Evolutionary conservation across 169 alveolate genomes (phyloP).

Genomic region (Plasmodium gaboni): DNA sequence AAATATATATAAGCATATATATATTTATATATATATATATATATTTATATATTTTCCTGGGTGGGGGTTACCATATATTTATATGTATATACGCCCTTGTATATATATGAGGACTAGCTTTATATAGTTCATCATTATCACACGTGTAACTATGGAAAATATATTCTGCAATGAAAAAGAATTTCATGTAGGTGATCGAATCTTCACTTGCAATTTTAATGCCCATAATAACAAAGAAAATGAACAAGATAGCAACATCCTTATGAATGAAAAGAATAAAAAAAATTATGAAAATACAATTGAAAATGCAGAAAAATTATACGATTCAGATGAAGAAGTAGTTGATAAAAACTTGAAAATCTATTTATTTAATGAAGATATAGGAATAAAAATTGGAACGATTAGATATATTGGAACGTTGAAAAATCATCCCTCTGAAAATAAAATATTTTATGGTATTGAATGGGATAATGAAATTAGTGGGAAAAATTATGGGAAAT

Average conservation of each 20-base stretch:
- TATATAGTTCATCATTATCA: background rate
- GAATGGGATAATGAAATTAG: conserved; percentile 54
- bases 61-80: background rate
- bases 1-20: conserved; percentile 1
- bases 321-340: background rate
- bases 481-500: conserved; percentile 58
- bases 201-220: conserved; percentile 50
- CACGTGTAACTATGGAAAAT: conserved; percentile 34
- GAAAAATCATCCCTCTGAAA: conserved; percentile 38
- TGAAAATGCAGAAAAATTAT: background rate
- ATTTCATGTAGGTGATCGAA: conserved; percentile 16
- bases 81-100: conserved; percentile 7
- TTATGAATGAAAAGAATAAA: background rate
- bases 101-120: background rate
- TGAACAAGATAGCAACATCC: background rate
- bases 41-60: background rate
- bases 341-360: conserved; percentile 55
- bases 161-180: conserved; percentile 48
- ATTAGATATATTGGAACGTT: conserved; percentile 56
- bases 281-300: background rate
- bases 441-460: conserved; percentile 40
- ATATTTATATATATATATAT: background rate
- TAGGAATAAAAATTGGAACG: conserved; percentile 58
- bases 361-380: conserved; percentile 55
- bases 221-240: background rate